Evolutionary conservation across 768 basidiomycete genomes (phyloP), one percentile per base, ranked within the genome.

Genomic region (Lactifluus pinguis): DNA sequence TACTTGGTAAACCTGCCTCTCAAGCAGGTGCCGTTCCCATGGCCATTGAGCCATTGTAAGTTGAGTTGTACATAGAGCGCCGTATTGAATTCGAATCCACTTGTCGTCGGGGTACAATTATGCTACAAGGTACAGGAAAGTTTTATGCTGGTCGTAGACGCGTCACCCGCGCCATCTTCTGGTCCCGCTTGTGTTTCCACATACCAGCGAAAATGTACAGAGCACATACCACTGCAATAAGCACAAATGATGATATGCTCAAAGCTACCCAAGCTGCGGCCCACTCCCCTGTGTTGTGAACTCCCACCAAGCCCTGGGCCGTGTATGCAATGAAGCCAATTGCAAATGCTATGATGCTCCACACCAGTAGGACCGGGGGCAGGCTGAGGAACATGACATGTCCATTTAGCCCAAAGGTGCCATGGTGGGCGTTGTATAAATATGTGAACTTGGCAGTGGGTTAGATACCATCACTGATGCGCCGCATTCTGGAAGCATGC

Each of bases 311-410:
- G 29, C 69, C 74, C 66, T 80, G 73, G 56, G 77, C 65, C 17
- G 76, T 73, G 61, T 77, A 82, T 14, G 76, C 75, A 7, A 82
- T 69, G 36, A 80, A 72, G 0, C 80, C 76, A 1, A 75, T 65
- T 0, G 77, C 75, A 67, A 83, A 83, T 0, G 75, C 69, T 25
- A 80, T 67, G 51, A 82, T 77, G 11, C 80, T 76, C 81, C 81
- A 82, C 2, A 82, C 76, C 9, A 82, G 75, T n/a, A 81, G 73
- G 21, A 80, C 78, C 8, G 79, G 76, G 3, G 82, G 81, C 45
- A 82, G 73, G 64, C 78, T 80, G 25, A 82, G 74, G 7, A 80
- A 71, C 61, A 82, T 72, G 1, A 79, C 80, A 59, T 80, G 77
- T 0, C 81, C 81, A 13, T 77, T 72, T 17, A 80, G 68, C 14